Evolutionary conservation across 2,329 filamentous ascomycete species (phyloP).

Genomic region (Aquanectria penicillioides): DNA sequence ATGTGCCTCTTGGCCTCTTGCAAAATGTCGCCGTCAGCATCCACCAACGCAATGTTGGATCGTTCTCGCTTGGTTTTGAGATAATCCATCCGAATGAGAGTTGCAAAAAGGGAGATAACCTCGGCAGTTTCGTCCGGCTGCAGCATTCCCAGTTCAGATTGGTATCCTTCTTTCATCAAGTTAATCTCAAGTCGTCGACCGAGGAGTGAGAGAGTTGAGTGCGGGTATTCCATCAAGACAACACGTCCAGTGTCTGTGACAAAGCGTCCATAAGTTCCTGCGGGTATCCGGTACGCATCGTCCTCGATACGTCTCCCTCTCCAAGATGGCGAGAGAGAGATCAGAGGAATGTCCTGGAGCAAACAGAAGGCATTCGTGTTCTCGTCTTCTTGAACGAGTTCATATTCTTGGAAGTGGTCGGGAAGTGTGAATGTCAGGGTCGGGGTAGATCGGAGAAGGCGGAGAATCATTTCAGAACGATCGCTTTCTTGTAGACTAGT

Average conservation of each 20-base stretch:
- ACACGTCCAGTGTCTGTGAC: slow-evolving; percentile 81
- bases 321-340: slow-evolving; percentile 59
- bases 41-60: slow-evolving; percentile 45
- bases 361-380: slow-evolving; percentile 83
- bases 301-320: slow-evolving; percentile 56
- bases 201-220: slow-evolving; percentile 83
- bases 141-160: slow-evolving; percentile 62
- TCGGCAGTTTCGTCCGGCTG: slow-evolving; percentile 74
- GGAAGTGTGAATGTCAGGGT: slow-evolving; percentile 84
- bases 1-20: slow-evolving; percentile 65
- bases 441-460: slow-evolving; percentile 74
- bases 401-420: slow-evolving; percentile 76
- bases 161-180: slow-evolving; percentile 64
- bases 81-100: slow-evolving; percentile 68
- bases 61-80: slow-evolving; percentile 47
- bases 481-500: slow-evolving; percentile 45
- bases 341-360: slow-evolving; percentile 70
- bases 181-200: slow-evolving; percentile 79
- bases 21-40: slow-evolving; percentile 56
- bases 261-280: slow-evolving; percentile 75
- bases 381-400: slow-evolving; percentile 84
- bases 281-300: slow-evolving; percentile 69
- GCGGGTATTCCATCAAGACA: slow-evolving; percentile 79
- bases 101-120: slow-evolving; percentile 77
- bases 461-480: slow-evolving; percentile 63